Evolutionary conservation across 2,329 filamentous ascomycete species (phyloP).

Genomic region (Aspergillus clavatus): DNA sequence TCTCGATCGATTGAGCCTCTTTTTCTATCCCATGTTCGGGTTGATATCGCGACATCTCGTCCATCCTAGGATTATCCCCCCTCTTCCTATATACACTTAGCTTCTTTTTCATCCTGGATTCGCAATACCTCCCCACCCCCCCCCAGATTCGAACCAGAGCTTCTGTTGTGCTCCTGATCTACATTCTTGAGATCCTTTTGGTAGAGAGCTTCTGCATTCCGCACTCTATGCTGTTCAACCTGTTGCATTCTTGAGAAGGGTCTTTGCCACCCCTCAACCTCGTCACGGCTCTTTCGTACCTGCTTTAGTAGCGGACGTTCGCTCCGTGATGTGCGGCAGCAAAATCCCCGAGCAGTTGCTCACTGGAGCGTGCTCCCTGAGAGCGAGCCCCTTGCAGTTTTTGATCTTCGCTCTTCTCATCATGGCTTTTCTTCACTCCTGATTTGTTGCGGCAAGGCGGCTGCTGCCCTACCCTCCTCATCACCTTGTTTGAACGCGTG

Average conservation of each 20-base stretch:
- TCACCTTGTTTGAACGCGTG: constrained; percentile 30
- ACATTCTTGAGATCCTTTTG: constrained; percentile 30
- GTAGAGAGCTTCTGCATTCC: constrained; percentile 32
- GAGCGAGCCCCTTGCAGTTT: constrained; percentile 33
- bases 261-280: constrained; percentile 28
- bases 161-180: constrained; percentile 13
- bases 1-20: constrained; percentile 15
- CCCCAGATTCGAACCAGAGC: constrained; percentile 7
- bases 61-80: constrained; percentile 15
- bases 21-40: constrained; percentile 19
- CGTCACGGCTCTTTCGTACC: constrained; percentile 21
- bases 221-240: constrained; percentile 21
- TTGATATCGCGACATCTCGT: constrained; percentile 5
- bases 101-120: constrained; percentile 18
- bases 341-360: constrained; percentile 35
- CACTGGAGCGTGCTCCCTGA: constrained; percentile 33
- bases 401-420: constrained; percentile 25
- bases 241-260: constrained; percentile 30
- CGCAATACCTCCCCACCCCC: no score
- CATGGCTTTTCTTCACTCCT: constrained; percentile 32
- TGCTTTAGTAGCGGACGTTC: constrained; percentile 13
- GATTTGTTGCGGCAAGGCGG: constrained; percentile 36
- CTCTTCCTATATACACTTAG: constrained; percentile 13
- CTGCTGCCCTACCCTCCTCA: constrained; percentile 24
- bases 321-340: constrained; percentile 19